Evolutionary conservation across 208 protist species (phyloP).

Genomic region (Leishmania tropica): DNA sequence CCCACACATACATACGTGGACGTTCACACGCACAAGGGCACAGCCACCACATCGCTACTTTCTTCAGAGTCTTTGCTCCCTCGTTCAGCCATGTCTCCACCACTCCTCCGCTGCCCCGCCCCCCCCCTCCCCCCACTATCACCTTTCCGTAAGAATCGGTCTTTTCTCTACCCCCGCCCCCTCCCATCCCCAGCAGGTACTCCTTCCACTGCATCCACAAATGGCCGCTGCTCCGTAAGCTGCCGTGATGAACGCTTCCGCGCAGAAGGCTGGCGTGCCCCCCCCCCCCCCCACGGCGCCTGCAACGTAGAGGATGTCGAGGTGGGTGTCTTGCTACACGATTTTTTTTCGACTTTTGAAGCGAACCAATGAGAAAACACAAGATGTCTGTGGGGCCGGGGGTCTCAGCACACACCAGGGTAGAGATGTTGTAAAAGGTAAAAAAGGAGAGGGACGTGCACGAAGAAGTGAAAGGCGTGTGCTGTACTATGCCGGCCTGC

Average conservation of each 20-base stretch:
- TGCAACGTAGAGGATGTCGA: conserved; percentile 20
- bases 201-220: neutral
- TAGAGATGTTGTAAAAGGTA: neutral
- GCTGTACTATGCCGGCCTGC: neutral
- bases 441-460: conserved; percentile 5
- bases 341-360: neutral
- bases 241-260: conserved; percentile 25
- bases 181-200: neutral
- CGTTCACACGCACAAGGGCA: neutral
- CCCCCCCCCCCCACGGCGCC: conserved; percentile 15
- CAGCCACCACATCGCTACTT: neutral
- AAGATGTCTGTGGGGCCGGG: neutral
- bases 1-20: neutral
- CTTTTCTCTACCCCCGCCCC: neutral
- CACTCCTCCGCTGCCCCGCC: neutral
- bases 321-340: neutral
- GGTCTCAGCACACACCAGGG: neutral
- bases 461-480: conserved; percentile 8
- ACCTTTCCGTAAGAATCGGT: neutral
- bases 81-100: neutral
- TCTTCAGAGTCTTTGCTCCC: neutral
- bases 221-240: conserved; percentile 14
- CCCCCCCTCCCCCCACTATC: neutral
- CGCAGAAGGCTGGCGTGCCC: conserved; percentile 18
- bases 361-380: neutral